Conservation (phyloP, 805 yeast genomes). For the Pichia paraexigua region DNA sequence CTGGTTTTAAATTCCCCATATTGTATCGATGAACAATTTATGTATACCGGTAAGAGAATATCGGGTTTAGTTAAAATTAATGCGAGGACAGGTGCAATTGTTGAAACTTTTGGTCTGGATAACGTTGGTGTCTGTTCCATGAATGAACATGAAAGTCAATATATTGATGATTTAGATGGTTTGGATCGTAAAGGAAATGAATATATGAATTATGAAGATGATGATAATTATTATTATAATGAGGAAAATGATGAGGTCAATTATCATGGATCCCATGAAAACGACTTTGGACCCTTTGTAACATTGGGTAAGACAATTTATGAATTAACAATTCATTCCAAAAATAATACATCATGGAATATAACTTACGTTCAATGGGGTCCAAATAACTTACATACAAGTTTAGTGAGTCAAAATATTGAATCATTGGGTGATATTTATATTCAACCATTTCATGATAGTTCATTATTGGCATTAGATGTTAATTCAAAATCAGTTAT, state of each 20-base stretch:
- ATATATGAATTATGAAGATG: not conserved
- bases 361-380: conserved; percentile 87
- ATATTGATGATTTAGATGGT: conserved; percentile 1
- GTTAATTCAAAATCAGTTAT: conserved; percentile 58
- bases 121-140: conserved; percentile 1
- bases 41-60: conserved; percentile 77
- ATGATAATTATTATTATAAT: conserved; percentile 5
- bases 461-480: conserved; percentile 69
- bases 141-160: not conserved
- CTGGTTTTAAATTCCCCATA: conserved; percentile 82
- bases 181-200: conserved; percentile 4
- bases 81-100: conserved; percentile 63
- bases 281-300: conserved; percentile 29
- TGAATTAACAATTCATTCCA: conserved; percentile 70
- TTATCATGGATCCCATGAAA: conserved; percentile 2
- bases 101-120: conserved; percentile 49
- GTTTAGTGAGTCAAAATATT: conserved; percentile 39
- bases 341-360: conserved; percentile 67
- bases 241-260: conserved; percentile 5
- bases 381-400: conserved; percentile 72
- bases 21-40: conserved; percentile 69
- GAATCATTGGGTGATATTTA: conserved; percentile 65
- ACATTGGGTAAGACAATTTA: conserved; percentile 67
- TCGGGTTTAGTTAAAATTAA: conserved; percentile 72
- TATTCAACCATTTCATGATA: conserved; percentile 79